These are phyloP conservation scores for cucumber (Cucumis sativus) DNA, from an alignment of 306 rosid genomes.

Conservation along the genomic window DNA sequence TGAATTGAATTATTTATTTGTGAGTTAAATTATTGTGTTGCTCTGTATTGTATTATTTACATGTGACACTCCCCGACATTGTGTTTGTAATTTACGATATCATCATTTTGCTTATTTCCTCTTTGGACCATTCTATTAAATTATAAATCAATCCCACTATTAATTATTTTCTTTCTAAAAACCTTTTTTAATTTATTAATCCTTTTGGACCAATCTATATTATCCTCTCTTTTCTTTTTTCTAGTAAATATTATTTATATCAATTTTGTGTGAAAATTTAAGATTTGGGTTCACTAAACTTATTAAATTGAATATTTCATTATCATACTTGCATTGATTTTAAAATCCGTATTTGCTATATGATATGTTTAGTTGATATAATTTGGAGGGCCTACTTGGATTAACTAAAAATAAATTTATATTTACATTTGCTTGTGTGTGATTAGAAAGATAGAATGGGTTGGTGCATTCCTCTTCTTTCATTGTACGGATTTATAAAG, in stretches of 20 bases:
- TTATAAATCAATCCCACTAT: not conserved
- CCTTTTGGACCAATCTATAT: not conserved
- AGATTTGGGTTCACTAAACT: too few relatives aligned
- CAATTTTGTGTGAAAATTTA: too few relatives aligned
- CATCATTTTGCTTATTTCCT: not conserved
- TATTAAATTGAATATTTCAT: too few relatives aligned
- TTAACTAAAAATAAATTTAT: too few relatives aligned
- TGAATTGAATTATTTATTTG: not conserved
- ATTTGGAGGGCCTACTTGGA: too few relatives aligned
- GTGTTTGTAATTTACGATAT: not conserved
- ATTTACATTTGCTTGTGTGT: not conserved
- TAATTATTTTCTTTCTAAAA: too few relatives aligned
- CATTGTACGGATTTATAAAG: not conserved
- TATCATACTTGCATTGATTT: too few relatives aligned
- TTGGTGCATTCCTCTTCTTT: not conserved
- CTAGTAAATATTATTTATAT: too few relatives aligned
- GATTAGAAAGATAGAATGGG: not conserved
- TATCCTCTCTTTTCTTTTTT: not conserved
- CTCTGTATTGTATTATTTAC: not conserved
- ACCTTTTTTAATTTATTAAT: not conserved
- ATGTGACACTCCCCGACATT: constrained; percentile 1
- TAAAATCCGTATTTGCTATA: too few relatives aligned
- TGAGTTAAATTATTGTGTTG: not conserved
- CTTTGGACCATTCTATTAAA: not conserved
- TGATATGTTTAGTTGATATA: too few relatives aligned